Conservation (phyloP, 495 filamentous ascomycete genomes). For the Neurospora sp. region DNA sequence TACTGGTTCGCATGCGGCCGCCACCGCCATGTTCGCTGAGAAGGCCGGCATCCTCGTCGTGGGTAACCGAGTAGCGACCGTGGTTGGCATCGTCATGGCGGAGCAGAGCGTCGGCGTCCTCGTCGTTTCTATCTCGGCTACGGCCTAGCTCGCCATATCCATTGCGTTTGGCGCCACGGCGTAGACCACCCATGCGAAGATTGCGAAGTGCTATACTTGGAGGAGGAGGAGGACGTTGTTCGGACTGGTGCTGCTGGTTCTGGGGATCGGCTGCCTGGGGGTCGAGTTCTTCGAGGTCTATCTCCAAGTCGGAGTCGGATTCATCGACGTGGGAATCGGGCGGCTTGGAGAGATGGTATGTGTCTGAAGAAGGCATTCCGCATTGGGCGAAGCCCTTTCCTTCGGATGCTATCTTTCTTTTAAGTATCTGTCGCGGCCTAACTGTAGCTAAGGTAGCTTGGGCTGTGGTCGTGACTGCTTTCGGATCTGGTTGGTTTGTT, state of each 20-base stretch:
- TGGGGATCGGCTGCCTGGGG: slow-evolving; percentile 29
- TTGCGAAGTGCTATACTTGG: slow-evolving; percentile 61
- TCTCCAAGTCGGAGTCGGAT: slow-evolving; percentile 58
- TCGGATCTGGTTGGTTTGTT: not conserved
- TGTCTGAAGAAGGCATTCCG: slow-evolving; percentile 44
- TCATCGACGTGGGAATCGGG: slow-evolving; percentile 43
- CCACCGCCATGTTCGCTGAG: slow-evolving; percentile 32
- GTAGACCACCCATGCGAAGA: slow-evolving; percentile 51
- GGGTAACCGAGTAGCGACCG: slow-evolving; percentile 35
- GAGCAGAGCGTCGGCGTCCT: slow-evolving; percentile 47
- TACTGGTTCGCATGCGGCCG: slow-evolving; percentile 9
- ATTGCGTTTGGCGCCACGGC: slow-evolving; percentile 37
- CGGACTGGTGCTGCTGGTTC: slow-evolving; percentile 14
- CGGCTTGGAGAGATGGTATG: slow-evolving; percentile 37
- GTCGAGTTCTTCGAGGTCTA: slow-evolving; percentile 65
- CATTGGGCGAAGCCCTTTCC: slow-evolving; percentile 21
- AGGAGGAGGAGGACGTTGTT: slow-evolving; percentile 30
- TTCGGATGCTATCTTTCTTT: not conserved
- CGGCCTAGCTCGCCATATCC: slow-evolving; percentile 51
- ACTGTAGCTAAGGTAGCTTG: not conserved
- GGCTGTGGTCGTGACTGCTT: not conserved
- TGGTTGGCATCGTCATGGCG: slow-evolving; percentile 32
- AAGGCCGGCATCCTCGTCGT: slow-evolving; percentile 58
- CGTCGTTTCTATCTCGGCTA: slow-evolving; percentile 40
- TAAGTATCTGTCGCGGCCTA: not conserved